phyloP scores from a whole-genome alignment of 257 asterid species.

The Leonotis leonurus region DNA sequence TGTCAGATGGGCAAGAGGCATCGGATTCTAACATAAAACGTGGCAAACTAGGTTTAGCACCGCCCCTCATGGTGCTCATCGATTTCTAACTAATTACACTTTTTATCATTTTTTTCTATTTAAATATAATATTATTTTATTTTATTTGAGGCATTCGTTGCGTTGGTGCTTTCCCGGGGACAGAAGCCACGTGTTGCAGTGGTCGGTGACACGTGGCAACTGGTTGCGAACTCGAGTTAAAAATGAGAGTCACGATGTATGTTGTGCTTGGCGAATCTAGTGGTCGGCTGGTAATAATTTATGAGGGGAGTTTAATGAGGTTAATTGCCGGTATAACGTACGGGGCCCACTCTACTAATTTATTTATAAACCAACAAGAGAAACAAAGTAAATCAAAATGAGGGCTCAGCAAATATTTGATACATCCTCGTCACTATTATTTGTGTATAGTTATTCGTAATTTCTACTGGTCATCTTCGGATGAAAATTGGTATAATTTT shows the following conservation, averaged over 20 bases:
- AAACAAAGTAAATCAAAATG: no score
- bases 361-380: no score
- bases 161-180: slow-evolving; percentile 24
- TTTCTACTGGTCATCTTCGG: neutral
- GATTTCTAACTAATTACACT: no score
- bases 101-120: no score
- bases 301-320: neutral
- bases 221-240: neutral
- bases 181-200: slow-evolving; percentile 43
- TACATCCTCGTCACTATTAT: no score
- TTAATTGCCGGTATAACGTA: no score
- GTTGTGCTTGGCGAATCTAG: neutral
- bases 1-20: slow-evolving; percentile 24
- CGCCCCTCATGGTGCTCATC: slow-evolving; percentile 26
- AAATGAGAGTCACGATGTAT: neutral
- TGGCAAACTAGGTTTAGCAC: slow-evolving; percentile 39
- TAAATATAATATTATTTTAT: no score
- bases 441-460: no score
- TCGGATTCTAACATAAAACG: slow-evolving; percentile 29
- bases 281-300: neutral
- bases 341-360: no score
- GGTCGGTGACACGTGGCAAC: slow-evolving; percentile 35
- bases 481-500: no score
- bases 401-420: no score
- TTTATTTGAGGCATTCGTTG: neutral